Evolutionary conservation across 192 early-diverging fungal species (phyloP), one percentile per base, ranked within the genome.

Genomic region (Mortierella claussenii): DNA sequence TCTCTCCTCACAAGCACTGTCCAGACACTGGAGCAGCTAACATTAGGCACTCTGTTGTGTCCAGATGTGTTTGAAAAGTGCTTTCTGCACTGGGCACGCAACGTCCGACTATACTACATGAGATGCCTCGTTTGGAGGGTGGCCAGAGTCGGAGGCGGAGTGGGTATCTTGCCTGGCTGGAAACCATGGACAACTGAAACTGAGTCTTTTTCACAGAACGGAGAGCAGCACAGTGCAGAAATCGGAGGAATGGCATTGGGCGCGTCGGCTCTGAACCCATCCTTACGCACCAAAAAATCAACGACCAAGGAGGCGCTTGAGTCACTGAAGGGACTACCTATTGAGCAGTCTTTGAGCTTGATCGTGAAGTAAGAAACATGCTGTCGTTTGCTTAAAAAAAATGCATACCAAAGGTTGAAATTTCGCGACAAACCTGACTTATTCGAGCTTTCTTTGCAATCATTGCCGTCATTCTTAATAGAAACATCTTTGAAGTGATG

Each of bases 101-200:
- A 83, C 48, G 84, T 86, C 11, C 78, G 84, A 11, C 54, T 80
- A 13, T 86, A 81, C 56, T 86, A 80, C 55, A 78, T 86, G 59
- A 48, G 84, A 5, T 68, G 70, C 8, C 46, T 86, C 15, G 71
- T 86, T 15, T 86, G 80, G 80, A 60, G 80, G 32, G 75, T 86
- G 8, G 80, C 70, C n/a, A 66, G 60, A 30, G 64, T 81, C 40
- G 68, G 76, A 40, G 67, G 67, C 17, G 80, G 66, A 24, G 68
- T 76, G 3, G 73, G 73, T 0, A 33, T 76, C 8, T 55, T 76
- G 52, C 73, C 73, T 24, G 73, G 73, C 1, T 76, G 64, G 58
- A 67, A 61, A 12, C 12, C 58, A 24, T 76, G 73, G 73, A 50
- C 26, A 0, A 21, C 64, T 20, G 15, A 49, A 3, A 21, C n/a